These are phyloP conservation scores for Pythium aristosporum DNA, from an alignment of 352 stramenopile genomes.

Conservation along the genomic window DNA sequence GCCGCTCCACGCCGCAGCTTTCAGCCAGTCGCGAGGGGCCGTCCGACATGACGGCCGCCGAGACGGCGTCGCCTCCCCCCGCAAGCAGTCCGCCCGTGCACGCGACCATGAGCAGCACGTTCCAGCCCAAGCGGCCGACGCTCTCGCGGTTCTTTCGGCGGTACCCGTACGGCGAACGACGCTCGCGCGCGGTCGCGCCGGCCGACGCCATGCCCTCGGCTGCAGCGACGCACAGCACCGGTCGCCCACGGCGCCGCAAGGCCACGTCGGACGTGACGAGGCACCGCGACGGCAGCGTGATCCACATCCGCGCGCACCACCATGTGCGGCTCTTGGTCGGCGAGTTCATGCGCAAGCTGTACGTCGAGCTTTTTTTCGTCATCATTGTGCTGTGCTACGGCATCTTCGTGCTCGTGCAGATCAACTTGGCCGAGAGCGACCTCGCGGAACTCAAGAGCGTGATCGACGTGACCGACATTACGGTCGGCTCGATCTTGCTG, in stretches of 20 bases:
- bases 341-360: constrained; percentile 81
- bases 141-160: constrained; percentile 58
- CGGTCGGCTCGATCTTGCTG: constrained; percentile 78
- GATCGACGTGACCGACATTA: constrained; percentile 82
- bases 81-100: constrained; percentile 25
- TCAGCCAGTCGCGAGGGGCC: constrained; percentile 8
- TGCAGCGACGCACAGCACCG: background rate
- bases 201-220: constrained; percentile 33
- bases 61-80: constrained; percentile 1
- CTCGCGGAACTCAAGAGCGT: constrained; percentile 56
- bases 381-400: constrained; percentile 87
- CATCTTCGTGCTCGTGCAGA: constrained; percentile 81
- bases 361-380: constrained; percentile 87
- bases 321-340: constrained; percentile 54
- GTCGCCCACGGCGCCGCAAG: constrained; percentile 31
- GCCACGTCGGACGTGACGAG: constrained; percentile 41
- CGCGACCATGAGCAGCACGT: constrained; percentile 30
- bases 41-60: constrained; percentile 20
- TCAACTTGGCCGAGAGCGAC: constrained; percentile 62
- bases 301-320: constrained; percentile 37
- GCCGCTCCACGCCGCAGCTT: constrained; percentile 16
- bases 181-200: constrained; percentile 57
- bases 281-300: constrained; percentile 33
- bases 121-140: constrained; percentile 57
- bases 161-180: constrained; percentile 60